These are phyloP conservation scores for Lindgomyces ingoldianus DNA, from an alignment of 495 filamentous ascomycete species.

Conservation along the genomic window DNA sequence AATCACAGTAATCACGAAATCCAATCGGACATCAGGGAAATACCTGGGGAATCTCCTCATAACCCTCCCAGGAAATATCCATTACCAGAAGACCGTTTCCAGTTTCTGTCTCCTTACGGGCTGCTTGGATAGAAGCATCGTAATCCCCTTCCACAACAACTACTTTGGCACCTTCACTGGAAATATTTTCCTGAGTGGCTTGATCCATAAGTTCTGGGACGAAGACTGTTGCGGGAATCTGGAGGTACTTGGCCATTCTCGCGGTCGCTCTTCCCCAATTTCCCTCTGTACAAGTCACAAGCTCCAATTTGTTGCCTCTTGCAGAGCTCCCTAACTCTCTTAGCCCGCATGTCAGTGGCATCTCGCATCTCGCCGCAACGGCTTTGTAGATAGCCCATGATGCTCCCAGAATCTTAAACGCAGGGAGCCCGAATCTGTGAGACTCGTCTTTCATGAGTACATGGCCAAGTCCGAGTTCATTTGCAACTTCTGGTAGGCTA, in stretches of 20 bases:
- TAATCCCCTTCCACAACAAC: conserved; percentile 58
- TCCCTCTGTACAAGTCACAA: conserved; percentile 65
- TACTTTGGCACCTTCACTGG: conserved; percentile 59
- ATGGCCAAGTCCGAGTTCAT: conserved; percentile 55
- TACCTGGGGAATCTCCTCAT: conserved; percentile 58
- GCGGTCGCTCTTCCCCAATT: conserved; percentile 74
- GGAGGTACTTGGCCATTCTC: conserved; percentile 60
- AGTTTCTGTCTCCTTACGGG: conserved; percentile 43
- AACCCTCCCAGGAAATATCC: conserved; percentile 64
- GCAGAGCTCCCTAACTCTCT: conserved; percentile 48
- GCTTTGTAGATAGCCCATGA: conserved; percentile 69
- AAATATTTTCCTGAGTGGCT: conserved; percentile 55
- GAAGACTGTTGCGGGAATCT: conserved; percentile 54
- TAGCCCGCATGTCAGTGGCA: conserved; percentile 45
- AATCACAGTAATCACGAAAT: background rate
- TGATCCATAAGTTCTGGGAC: conserved; percentile 58
- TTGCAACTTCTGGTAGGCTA: conserved; percentile 54
- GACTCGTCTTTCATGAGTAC: conserved; percentile 53
- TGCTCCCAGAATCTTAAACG: conserved; percentile 77
- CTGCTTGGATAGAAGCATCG: conserved; percentile 57
- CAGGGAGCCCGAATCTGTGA: conserved; percentile 56
- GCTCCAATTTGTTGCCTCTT: conserved; percentile 36
- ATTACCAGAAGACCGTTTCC: conserved; percentile 58
- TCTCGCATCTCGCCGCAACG: conserved; percentile 47
- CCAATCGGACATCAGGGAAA: no score